Percentiles rank a stretch among this genome's conserved stretches.
Evolutionary conservation across 1,284 basidiomycete genomes (phyloP).

Genomic region (Moesziomyces sp.): DNA sequence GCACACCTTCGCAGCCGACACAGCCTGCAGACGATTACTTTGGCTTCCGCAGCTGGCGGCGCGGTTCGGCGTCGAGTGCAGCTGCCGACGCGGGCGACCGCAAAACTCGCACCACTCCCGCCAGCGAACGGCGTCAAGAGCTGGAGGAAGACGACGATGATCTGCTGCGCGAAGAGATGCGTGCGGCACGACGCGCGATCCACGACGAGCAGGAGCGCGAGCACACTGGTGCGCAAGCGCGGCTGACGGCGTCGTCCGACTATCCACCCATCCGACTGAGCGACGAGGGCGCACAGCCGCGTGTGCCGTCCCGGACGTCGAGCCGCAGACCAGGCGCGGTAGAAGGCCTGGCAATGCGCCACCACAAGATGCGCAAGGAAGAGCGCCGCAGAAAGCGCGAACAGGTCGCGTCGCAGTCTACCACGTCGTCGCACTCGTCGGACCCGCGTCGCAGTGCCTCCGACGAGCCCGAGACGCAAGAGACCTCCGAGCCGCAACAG

Average conservation of each 20-base stretch:
- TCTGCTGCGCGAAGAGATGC: conserved; percentile 23
- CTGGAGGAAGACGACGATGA: conserved; percentile 11
- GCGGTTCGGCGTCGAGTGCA: conserved; percentile 10
- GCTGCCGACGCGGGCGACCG: background rate
- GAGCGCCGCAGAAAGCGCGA: conserved; percentile 27
- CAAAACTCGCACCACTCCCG: conserved; percentile 6
- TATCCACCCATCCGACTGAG: conserved; percentile 34
- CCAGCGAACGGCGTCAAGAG: background rate
- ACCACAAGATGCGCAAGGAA: conserved; percentile 23
- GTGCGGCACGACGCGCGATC: conserved; percentile 27
- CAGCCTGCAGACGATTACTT: conserved; percentile 19
- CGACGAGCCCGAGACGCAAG: background rate
- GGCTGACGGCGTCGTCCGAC: conserved; percentile 13
- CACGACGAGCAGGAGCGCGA: conserved; percentile 23
- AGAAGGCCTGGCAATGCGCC: conserved; percentile 47
- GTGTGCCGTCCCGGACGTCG: conserved; percentile 1
- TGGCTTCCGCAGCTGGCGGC: background rate
- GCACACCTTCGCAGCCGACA: background rate
- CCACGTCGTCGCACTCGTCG: conserved; percentile 16
- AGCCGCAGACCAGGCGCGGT: conserved; percentile 42
- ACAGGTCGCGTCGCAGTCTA: conserved; percentile 22
- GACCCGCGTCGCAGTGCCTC: background rate
- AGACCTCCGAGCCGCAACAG: conserved; percentile 1
- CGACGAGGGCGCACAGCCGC: conserved; percentile 21
- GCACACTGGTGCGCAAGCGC: background rate